A percentile compares a stretch with the other conserved stretches of the same genome.
Conservation (phyloP, 176 grass and related monocot genomes). For the Musa acuminata region DNA sequence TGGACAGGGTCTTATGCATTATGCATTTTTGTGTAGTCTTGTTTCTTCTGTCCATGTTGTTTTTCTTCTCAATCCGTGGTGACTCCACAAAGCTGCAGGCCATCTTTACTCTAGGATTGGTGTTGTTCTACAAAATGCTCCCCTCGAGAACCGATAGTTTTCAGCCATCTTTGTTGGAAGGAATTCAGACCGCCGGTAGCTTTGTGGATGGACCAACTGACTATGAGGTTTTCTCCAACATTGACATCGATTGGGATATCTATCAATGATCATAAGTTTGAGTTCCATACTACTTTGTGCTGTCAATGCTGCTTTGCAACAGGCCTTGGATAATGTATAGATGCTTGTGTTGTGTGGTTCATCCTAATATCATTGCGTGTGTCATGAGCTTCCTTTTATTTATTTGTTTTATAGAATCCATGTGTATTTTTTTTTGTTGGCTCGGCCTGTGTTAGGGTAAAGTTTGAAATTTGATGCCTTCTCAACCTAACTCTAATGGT, state of each 20-base stretch:
- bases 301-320: background rate
- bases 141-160: constrained; percentile 62
- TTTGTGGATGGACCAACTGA: constrained; percentile 89
- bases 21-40: constrained; percentile 98
- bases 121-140: constrained; percentile 79
- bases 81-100: constrained; percentile 85
- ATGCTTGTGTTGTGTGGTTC: background rate
- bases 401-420: no score
- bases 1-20: constrained; percentile 89
- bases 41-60: constrained; percentile 81
- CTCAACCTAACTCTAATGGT: no score
- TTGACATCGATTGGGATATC: constrained; percentile 77
- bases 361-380: background rate
- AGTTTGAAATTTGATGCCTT: no score
- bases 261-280: constrained; percentile 42
- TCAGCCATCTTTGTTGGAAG: constrained; percentile 80
- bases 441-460: no score
- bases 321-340: background rate
- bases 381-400: background rate
- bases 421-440: no score
- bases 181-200: constrained; percentile 85
- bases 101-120: constrained; percentile 71
- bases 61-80: constrained; percentile 84
- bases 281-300: background rate
- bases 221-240: constrained; percentile 93